These are phyloP conservation scores for Fomes fomentarius DNA, from an alignment of 1,284 basidiomycete species.

Conservation along the genomic window DNA sequence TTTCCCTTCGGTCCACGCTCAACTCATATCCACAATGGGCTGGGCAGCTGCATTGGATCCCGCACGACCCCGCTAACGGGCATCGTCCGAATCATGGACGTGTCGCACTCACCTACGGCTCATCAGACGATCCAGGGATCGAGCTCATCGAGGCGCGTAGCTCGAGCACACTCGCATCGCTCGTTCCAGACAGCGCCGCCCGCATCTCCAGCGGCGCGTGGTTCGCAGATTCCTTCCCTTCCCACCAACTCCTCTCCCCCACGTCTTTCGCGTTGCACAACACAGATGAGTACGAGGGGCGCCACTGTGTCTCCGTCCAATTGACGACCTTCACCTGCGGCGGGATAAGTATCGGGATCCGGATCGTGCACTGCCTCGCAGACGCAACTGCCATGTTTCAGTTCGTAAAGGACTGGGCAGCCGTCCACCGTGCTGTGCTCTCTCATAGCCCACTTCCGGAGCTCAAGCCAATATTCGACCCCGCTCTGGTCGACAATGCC, in stretches of 20 bases:
- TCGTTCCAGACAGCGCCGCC: conserved; percentile 29
- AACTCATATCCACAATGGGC: conserved; percentile 43
- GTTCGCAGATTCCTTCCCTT: conserved; percentile 22
- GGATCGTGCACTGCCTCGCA: conserved; percentile 41
- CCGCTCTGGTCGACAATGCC: conserved; percentile 35
- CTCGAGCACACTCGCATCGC: conserved; percentile 19
- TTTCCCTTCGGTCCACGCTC: conserved; percentile 35
- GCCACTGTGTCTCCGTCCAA: conserved; percentile 38
- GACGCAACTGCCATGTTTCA: conserved; percentile 42
- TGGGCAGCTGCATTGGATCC: conserved; percentile 38
- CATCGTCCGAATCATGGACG: conserved; percentile 42
- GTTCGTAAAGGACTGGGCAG: conserved; percentile 45
- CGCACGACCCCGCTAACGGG: conserved; percentile 25
- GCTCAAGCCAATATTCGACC: conserved; percentile 37
- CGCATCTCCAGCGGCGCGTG: conserved; percentile 20
- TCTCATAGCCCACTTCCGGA: conserved; percentile 10
- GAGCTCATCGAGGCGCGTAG: conserved; percentile 36
- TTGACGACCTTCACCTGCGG: conserved; percentile 38
- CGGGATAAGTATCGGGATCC: conserved; percentile 31
- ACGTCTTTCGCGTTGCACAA: conserved; percentile 34
- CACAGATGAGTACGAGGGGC: conserved; percentile 24
- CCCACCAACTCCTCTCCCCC: conserved; percentile 24
- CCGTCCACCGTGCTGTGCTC: conserved; percentile 29
- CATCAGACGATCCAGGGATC: conserved; percentile 41
- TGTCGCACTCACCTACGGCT: conserved; percentile 38